Evolutionary conservation across 768 basidiomycete genomes (phyloP).

Genomic region (Psilocybe azurescens): DNA sequence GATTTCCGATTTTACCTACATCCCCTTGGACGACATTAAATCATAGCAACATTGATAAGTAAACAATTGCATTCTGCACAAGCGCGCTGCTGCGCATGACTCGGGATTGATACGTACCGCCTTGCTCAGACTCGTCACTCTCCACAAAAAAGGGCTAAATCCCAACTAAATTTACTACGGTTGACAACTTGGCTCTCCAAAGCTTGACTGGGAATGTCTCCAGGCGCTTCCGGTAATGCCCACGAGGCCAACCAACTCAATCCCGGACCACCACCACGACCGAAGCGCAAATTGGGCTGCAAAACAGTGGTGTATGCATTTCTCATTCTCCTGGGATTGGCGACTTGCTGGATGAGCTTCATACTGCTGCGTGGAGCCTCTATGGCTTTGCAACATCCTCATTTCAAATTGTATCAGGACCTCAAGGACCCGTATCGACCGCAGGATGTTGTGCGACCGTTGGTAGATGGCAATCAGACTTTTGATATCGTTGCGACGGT

Average conservation of each 20-base stretch:
- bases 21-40: too few species aligned
- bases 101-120: too few species aligned
- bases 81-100: too few species aligned
- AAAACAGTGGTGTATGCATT: background rate
- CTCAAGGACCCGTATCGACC: conserved; percentile 4
- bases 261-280: background rate
- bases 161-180: too few species aligned
- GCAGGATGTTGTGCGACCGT: conserved; percentile 20
- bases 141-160: too few species aligned
- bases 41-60: too few species aligned
- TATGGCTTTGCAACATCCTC: background rate
- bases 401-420: conserved; percentile 11
- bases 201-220: background rate
- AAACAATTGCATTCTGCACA: too few species aligned
- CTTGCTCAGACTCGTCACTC: too few species aligned
- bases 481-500: conserved; percentile 26
- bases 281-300: background rate
- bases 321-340: background rate
- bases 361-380: background rate
- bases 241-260: background rate
- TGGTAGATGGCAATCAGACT: conserved; percentile 17
- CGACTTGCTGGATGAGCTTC: background rate
- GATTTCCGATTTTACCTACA: too few species aligned
- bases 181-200: too few species aligned
- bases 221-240: background rate